Evolutionary conservation across 345 rosid species (phyloP), one percentile per base, ranked within the genome.

Genomic region (Aethionema arabicum): DNA sequence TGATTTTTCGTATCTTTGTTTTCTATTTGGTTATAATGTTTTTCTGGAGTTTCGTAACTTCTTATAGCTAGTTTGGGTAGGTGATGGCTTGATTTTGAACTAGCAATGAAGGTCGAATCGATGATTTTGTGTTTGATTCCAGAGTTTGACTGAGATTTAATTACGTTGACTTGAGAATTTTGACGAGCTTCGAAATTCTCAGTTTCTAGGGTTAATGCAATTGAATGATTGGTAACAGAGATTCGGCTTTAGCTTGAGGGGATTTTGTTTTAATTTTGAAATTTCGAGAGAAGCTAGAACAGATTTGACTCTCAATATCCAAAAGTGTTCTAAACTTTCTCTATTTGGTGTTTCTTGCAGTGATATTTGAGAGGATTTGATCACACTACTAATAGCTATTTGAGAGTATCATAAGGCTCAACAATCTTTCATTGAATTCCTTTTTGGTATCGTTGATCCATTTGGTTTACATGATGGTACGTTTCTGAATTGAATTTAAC

Each of bases 81-180:
- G 15, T 39, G 2, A 7, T 33, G 11, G 8, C 9, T 29, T 39
- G 12, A 35, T 36, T 38, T 30, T 39, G 39, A 38, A 11, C 36
- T 7, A 44, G 42, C 32, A 31, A 44, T 10, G 29, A 40, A 21
- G 44, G 59, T 59, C 5, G 32, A 13, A 40, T 4, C 44, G 32
- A 32, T 15, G 3, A 39, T 42, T 13, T 33, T 21, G 50, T 42
- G 37, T 39, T 39, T 5, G 52, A 69, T 53, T 37, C 27, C 52
- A 37, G 29, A 36, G 66, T 59, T 50, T 51, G 6, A 12, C 10
- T 52, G 41, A 16, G 6, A 14, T 5, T 56, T 48, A 14, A 35
- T 10, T 40, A 52, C 43, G 16, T 64, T 64, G 68, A 64, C 68
- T 63, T 5, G 35, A 52, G 36, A 2, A 11, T 66, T 21, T 21